Evolutionary conservation across 345 rosid genomes (phyloP).

Genomic region (Populus ilicifolia): DNA sequence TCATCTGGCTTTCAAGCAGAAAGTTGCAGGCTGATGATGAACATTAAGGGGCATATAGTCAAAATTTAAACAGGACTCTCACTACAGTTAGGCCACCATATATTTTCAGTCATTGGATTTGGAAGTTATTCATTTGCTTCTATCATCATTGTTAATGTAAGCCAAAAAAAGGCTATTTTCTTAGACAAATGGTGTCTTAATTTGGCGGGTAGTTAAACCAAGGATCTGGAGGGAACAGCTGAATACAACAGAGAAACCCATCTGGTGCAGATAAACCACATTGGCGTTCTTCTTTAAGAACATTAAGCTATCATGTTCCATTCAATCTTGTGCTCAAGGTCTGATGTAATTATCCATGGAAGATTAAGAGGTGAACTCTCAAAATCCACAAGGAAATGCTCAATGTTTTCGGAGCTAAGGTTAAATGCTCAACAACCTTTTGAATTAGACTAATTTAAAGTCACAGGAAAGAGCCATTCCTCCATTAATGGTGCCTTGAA

Average conservation of each 20-base stretch:
- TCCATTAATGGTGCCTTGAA: neutral
- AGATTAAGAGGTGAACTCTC: neutral
- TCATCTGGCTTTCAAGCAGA: neutral
- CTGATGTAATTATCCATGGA: neutral
- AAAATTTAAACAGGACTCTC: too few relatives aligned
- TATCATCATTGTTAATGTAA: neutral
- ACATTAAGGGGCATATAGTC: neutral
- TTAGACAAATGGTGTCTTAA: neutral
- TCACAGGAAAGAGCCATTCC: neutral
- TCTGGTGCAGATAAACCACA: too few relatives aligned
- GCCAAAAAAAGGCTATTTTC: neutral
- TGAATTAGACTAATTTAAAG: neutral
- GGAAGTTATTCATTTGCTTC: neutral
- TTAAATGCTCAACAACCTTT: neutral
- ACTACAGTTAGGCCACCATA: too few relatives aligned
- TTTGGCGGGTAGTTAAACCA: too few relatives aligned
- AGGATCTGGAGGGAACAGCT: too few relatives aligned
- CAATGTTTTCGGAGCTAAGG: neutral
- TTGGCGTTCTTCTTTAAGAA: neutral
- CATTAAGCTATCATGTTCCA: neutral
- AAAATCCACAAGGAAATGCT: neutral
- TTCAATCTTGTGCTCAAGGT: neutral
- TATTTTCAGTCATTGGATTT: too few relatives aligned
- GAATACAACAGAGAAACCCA: too few relatives aligned
- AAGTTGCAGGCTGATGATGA: neutral